Evolutionary conservation across 208 protist species (phyloP).

Genomic region (Leishmania braziliensis): DNA sequence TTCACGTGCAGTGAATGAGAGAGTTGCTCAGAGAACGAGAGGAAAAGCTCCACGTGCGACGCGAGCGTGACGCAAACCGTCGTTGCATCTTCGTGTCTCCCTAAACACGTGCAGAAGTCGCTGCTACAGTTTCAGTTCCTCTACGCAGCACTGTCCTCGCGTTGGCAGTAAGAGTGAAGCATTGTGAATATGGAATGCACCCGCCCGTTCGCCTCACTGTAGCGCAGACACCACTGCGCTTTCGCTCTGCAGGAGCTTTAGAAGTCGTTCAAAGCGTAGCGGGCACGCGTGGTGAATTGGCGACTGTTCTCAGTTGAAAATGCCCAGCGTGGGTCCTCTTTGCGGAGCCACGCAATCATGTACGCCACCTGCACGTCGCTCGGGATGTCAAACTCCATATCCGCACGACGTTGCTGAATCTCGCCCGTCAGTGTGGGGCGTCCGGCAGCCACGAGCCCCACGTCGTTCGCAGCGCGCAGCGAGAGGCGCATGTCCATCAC

Average conservation of each 20-base stretch:
- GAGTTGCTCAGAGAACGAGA: background rate
- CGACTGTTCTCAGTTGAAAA: slow-evolving; percentile 91
- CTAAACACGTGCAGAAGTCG: background rate
- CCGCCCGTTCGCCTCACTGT: background rate
- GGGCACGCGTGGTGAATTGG: slow-evolving; percentile 80
- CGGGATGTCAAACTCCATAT: slow-evolving; percentile 91
- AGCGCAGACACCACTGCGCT: background rate
- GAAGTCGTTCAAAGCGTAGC: slow-evolving; percentile 89
- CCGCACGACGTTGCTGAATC: slow-evolving; percentile 74
- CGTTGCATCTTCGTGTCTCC: background rate
- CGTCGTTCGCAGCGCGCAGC: slow-evolving; percentile 84
- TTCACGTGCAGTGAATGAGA: background rate
- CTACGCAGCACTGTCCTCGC: background rate
- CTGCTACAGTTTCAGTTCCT: background rate
- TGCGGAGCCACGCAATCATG: slow-evolving; percentile 92
- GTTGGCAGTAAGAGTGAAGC: background rate
- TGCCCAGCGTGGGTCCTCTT: slow-evolving; percentile 91
- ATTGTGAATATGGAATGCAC: background rate
- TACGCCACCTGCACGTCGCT: slow-evolving; percentile 88
- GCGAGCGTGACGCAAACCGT: background rate
- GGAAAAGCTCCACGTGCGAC: background rate
- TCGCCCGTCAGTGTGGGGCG: slow-evolving; percentile 84
- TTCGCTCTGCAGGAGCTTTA: slow-evolving; percentile 20
- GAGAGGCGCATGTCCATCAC: slow-evolving; percentile 83
- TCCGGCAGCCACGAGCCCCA: slow-evolving; percentile 74